Evolutionary conservation across 768 basidiomycete species (phyloP).

Genomic region (Baorangia bicolor): DNA sequence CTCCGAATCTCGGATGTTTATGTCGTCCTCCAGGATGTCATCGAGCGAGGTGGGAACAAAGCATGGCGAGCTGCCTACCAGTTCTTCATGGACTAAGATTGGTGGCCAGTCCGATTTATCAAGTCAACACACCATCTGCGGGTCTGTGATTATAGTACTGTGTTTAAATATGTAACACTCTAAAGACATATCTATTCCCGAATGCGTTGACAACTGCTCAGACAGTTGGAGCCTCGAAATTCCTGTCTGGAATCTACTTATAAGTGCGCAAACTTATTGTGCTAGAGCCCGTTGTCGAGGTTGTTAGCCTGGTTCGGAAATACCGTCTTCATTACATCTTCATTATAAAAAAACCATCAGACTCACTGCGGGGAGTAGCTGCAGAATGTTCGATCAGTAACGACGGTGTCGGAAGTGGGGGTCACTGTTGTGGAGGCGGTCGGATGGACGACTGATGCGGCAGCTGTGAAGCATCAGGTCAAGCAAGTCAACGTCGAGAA

Average conservation of each 20-base stretch:
- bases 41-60: conserved; percentile 57
- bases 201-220: neutral
- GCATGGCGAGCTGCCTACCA: conserved; percentile 51
- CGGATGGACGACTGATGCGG: neutral
- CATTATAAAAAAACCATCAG: neutral
- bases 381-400: neutral
- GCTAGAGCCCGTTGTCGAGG: neutral
- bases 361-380: neutral
- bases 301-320: neutral
- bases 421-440: neutral
- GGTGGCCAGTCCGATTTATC: neutral
- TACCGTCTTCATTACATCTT: neutral
- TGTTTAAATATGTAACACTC: conserved; percentile 7
- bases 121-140: neutral
- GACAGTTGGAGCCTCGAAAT: neutral
- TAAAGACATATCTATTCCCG: neutral
- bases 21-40: conserved; percentile 45
- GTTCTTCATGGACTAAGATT: conserved; percentile 25
- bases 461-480: neutral
- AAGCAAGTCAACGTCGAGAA: neutral
- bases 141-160: neutral
- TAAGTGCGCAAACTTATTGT: neutral
- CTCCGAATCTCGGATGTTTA: conserved; percentile 5
- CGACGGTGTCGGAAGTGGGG: neutral
- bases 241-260: neutral